A percentile compares a stretch with the other conserved stretches of the same genome.
These are phyloP conservation scores for Claviceps monticola DNA, from an alignment of 2,329 filamentous ascomycete species.

Conservation along the genomic window DNA sequence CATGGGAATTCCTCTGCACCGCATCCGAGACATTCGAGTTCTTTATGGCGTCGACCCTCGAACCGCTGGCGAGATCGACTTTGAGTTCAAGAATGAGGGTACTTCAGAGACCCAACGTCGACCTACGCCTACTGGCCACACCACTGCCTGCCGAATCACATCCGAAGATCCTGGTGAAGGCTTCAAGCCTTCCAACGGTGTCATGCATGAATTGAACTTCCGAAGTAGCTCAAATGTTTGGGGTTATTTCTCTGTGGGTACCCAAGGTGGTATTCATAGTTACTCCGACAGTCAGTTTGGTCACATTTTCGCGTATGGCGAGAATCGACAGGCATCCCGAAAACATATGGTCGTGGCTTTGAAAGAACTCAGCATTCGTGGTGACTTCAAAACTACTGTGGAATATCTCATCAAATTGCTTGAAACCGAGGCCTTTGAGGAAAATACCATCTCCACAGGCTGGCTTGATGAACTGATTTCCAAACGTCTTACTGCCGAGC, in stretches of 20 bases:
- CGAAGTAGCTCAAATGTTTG: slow-evolving; percentile 96
- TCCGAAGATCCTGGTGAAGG: slow-evolving; percentile 97
- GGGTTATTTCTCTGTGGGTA: slow-evolving; percentile 99
- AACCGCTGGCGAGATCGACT: slow-evolving; percentile 78
- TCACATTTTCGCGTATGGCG: slow-evolving; percentile 97
- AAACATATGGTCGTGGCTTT: slow-evolving; percentile 99
- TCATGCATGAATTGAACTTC: slow-evolving; percentile 98
- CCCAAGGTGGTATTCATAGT: slow-evolving; percentile 92
- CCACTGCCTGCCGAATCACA: slow-evolving; percentile 96
- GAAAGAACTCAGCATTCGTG: slow-evolving; percentile 98
- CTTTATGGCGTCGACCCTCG: slow-evolving; percentile 92
- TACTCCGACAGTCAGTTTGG: slow-evolving; percentile 99
- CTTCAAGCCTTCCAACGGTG: slow-evolving; percentile 98
- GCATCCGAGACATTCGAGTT: slow-evolving; percentile 89
- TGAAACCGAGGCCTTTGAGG: slow-evolving; percentile 95
- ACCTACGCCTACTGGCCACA: slow-evolving; percentile 89
- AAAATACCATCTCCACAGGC: slow-evolving; percentile 97
- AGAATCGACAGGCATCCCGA: slow-evolving; percentile 87
- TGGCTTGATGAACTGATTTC: slow-evolving; percentile 98
- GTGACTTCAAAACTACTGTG: slow-evolving; percentile 96
- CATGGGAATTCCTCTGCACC: slow-evolving; percentile 93
- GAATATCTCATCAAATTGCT: slow-evolving; percentile 98
- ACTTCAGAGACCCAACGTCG: slow-evolving; percentile 76
- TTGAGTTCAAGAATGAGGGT: slow-evolving; percentile 80
- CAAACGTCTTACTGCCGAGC: slow-evolving; percentile 91